Evolutionary conservation across 2,329 filamentous ascomycete genomes (phyloP).

Genomic region (Pseudocercospora macadamiae): DNA sequence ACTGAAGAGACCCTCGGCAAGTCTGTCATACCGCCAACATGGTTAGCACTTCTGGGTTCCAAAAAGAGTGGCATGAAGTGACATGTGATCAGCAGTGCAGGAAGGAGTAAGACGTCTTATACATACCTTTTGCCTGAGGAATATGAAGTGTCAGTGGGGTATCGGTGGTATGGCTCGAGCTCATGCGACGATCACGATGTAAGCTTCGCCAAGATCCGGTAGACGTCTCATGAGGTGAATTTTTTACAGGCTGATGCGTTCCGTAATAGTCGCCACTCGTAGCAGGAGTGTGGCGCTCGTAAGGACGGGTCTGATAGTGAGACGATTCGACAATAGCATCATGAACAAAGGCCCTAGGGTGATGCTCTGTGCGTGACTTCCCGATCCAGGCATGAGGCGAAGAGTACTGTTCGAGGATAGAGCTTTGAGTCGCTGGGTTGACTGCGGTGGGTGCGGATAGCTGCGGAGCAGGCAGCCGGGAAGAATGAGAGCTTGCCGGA

Average conservation of each 20-base stretch:
- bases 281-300: slow-evolving; percentile 24
- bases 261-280: slow-evolving; percentile 19
- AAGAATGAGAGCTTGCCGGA: slow-evolving; percentile 11
- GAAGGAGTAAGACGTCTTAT: slow-evolving; percentile 9
- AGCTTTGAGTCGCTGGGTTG: slow-evolving; percentile 20
- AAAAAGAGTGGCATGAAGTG: slow-evolving; percentile 14
- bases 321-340: slow-evolving; percentile 15
- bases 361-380: slow-evolving; percentile 18
- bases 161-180: slow-evolving; percentile 20
- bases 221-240: slow-evolving; percentile 24
- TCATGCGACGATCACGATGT: slow-evolving; percentile 22
- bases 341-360: not conserved
- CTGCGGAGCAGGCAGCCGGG: slow-evolving; percentile 22
- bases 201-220: slow-evolving; percentile 28
- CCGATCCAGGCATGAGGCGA: slow-evolving; percentile 18
- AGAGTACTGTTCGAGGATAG: slow-evolving; percentile 16
- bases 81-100: slow-evolving; percentile 16
- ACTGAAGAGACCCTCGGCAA: slow-evolving; percentile 16
- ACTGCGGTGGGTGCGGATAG: slow-evolving; percentile 24
- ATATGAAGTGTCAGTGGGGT: slow-evolving; percentile 29
- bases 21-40: slow-evolving; percentile 25
- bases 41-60: slow-evolving; percentile 13
- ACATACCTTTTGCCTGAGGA: slow-evolving; percentile 27
- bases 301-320: slow-evolving; percentile 10
- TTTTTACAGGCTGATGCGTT: slow-evolving; percentile 17